Evolutionary conservation across 1,284 basidiomycete genomes (phyloP), one percentile per base, ranked within the genome.

Genomic region (Wallemia mellicola): DNA sequence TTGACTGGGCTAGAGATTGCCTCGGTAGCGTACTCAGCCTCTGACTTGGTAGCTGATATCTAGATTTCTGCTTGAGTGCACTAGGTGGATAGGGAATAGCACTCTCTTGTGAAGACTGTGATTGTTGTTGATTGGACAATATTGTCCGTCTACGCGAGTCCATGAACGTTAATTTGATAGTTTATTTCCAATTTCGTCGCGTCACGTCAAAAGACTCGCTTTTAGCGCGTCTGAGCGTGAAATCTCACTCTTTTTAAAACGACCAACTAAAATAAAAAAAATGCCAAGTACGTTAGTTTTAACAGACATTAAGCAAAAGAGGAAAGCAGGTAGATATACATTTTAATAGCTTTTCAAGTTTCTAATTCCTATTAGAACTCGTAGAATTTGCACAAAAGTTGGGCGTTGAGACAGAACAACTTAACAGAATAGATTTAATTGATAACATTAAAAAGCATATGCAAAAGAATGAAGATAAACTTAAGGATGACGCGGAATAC

Each of bases 31-130:
- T 76, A 32, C 75, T 77, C 19, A 75, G 73, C 55, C 81, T 77
- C 26, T 76, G 67, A 27, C 80, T 76, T 54, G 78, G 77, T 5
- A 70, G 54, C 71, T 75, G 11, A 33, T 64, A 62, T 7, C 63
- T 48, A 14, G 68, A 65, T 26, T 76, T 72, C 67, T 82, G 84
- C 72, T 82, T 84, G 61, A 76, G 69, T 0, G 82, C 80, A 1
- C 80, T 77, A 5, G 82, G 77, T 59, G 67, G 68, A 11, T 72
- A 64, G 11, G 72, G 72, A 33, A 74, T 67, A 22, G 66, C 64
- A 1, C 70, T 69, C 33, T 73, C 73, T 7, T 78, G 77, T n/a
- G 78, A 74, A 57, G 73, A 74, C 63, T 77, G 68, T 2, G 73
- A 74, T 63, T 77, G 68, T 2, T 74, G 69, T 59, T 81, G n/a